Percentiles rank a stretch among this genome's conserved stretches.
Conservation (phyloP, 495 filamentous ascomycete genomes). For the Penicillium odoratum region DNA sequence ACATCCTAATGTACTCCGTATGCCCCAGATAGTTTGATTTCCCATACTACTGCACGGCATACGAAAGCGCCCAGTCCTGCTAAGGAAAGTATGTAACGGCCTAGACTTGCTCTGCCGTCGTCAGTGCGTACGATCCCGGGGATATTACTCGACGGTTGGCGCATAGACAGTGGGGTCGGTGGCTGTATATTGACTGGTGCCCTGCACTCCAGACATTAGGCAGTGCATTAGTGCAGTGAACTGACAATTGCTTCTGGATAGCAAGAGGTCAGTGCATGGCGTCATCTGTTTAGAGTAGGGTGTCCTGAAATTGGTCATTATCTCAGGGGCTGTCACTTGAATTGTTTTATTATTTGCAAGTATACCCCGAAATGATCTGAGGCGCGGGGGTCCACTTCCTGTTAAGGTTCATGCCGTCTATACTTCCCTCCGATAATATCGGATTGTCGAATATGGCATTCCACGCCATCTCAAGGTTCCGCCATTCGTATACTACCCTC, state of each 20-base stretch:
- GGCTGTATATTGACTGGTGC: conserved; percentile 16
- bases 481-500: conserved; percentile 18
- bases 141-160: conserved; percentile 21
- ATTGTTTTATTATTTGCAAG: conserved; percentile 11
- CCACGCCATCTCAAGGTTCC: conserved; percentile 9
- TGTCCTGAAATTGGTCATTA: not conserved
- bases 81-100: conserved; percentile 6
- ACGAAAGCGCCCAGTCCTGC: conserved; percentile 10
- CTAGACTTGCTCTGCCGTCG: conserved; percentile 25
- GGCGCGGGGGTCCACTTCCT: conserved; percentile 5
- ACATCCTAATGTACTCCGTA: not conserved
- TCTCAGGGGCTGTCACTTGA: conserved; percentile 16
- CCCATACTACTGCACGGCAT: conserved; percentile 11
- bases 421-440: not conserved
- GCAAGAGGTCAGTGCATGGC: conserved; percentile 25
- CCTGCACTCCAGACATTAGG: conserved; percentile 23
- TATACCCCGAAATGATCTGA: conserved; percentile 9
- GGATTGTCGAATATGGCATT: not conserved
- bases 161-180: conserved; percentile 18
- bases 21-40: not conserved
- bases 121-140: conserved; percentile 27
- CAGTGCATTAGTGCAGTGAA: conserved; percentile 32
- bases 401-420: not conserved
- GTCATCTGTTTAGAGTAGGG: conserved; percentile 15
- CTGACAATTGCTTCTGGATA: conserved; percentile 26